phyloP scores from a whole-genome alignment of 2,329 filamentous ascomycete species.

The Monosporascus sp. region DNA sequence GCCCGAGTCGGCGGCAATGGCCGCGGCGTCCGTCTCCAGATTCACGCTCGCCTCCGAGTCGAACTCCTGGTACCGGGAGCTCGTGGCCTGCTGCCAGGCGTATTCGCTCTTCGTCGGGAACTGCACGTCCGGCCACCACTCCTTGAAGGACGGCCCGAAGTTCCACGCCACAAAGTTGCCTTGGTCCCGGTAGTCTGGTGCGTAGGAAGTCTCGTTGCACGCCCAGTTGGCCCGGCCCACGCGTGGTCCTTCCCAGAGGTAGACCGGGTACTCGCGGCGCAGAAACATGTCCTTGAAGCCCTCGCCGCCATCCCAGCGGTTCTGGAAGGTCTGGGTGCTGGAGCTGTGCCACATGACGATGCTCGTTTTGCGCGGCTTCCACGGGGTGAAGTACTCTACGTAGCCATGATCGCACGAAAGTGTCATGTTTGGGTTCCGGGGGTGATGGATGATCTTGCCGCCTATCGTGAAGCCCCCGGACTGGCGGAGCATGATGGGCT shows the following conservation, averaged over 20 bases:
- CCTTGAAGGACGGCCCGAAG: slow-evolving; percentile 24
- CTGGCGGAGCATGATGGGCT: slow-evolving; percentile 20
- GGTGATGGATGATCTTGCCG: slow-evolving; percentile 26
- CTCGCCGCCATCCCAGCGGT: slow-evolving; percentile 33
- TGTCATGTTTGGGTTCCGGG: slow-evolving; percentile 22
- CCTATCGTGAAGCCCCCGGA: slow-evolving; percentile 31
- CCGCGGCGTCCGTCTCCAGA: slow-evolving; percentile 29
- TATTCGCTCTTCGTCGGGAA: slow-evolving; percentile 26
- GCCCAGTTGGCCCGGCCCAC: slow-evolving; percentile 32
- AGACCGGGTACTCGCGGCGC: slow-evolving; percentile 31
- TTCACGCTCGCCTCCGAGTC: slow-evolving; percentile 27
- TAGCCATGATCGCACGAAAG: slow-evolving; percentile 35
- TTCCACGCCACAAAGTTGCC: slow-evolving; percentile 32
- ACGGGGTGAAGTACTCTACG: slow-evolving; percentile 33
- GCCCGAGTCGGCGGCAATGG: slow-evolving; percentile 29
- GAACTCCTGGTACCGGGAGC: slow-evolving; percentile 30
- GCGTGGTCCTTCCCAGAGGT: slow-evolving; percentile 32
- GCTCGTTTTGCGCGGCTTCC: slow-evolving; percentile 25
- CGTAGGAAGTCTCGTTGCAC: slow-evolving; percentile 26
- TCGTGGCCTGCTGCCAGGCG: slow-evolving; percentile 30
- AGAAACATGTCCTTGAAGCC: slow-evolving; percentile 36
- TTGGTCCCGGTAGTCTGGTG: slow-evolving; percentile 27
- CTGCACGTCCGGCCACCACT: slow-evolving; percentile 30
- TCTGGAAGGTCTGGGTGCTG: slow-evolving; percentile 32
- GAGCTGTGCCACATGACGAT: slow-evolving; percentile 35